A percentile compares a stretch with the other conserved stretches of the same genome.
Evolutionary conservation across 306 rosid genomes (phyloP).

Genomic region (Citrullus amarus): DNA sequence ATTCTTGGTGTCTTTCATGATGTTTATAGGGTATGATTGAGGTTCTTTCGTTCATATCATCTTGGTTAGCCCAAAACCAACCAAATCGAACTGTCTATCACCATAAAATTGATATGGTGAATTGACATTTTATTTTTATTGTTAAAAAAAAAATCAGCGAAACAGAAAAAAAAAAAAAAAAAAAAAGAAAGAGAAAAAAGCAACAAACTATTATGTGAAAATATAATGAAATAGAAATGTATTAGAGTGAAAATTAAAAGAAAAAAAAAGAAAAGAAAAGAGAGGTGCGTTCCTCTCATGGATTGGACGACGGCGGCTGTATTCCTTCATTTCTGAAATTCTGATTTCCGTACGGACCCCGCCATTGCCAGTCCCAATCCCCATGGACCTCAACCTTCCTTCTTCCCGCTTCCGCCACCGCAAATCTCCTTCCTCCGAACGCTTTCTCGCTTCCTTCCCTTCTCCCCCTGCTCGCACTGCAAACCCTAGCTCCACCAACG

Average conservation of each 20-base stretch:
- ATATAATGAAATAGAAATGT: too few species aligned
- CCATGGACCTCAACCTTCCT: conserved; percentile 24
- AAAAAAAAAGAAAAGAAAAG: background rate
- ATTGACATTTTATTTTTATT: too few species aligned
- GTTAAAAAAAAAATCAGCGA: too few species aligned
- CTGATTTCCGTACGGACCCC: background rate
- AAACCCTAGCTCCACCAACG: conserved; percentile 10
- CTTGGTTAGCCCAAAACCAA: too few species aligned
- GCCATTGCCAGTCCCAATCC: background rate
- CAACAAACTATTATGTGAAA: too few species aligned
- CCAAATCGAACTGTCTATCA: too few species aligned
- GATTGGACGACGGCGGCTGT: conserved; percentile 3
- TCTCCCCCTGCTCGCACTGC: conserved; percentile 14
- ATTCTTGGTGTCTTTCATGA: too few species aligned
- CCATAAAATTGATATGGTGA: too few species aligned
- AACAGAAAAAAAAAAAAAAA: too few species aligned
- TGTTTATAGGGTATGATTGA: too few species aligned
- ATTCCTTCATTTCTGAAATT: background rate
- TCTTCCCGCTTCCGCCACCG: conserved; percentile 24
- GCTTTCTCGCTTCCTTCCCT: conserved; percentile 26
- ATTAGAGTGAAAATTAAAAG: background rate
- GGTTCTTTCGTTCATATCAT: too few species aligned
- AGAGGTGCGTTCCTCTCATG: background rate
- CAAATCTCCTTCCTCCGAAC: conserved; percentile 23
- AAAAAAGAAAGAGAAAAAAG: too few species aligned